Conservation (phyloP, 2,329 filamentous ascomycete species). For the Sporothrix schenckii region DNA sequence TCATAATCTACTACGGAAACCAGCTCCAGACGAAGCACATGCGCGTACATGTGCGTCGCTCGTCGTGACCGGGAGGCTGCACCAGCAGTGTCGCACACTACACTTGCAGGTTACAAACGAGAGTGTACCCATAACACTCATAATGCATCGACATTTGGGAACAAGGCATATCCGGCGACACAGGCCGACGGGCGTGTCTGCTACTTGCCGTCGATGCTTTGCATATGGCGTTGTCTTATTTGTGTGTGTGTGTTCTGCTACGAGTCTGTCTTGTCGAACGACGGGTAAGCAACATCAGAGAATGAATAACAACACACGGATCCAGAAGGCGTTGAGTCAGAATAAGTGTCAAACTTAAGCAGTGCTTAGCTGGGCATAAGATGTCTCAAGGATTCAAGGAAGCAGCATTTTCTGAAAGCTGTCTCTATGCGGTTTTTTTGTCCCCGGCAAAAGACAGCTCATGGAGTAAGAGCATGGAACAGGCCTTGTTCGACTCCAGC, state of each 20-base stretch:
- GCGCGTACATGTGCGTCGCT: not conserved
- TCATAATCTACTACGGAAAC: not conserved
- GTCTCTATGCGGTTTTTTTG: not conserved
- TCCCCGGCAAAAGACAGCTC: not conserved
- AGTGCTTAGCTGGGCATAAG: not conserved
- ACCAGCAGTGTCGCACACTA: not conserved
- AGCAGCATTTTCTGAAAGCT: constrained; percentile 11
- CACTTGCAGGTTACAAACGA: not conserved
- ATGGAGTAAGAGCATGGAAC: not conserved
- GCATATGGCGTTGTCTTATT: not conserved
- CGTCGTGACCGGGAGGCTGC: not conserved
- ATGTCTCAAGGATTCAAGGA: not conserved
- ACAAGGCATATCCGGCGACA: not conserved
- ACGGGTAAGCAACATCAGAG: not conserved
- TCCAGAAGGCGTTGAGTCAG: not conserved
- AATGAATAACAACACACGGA: not conserved
- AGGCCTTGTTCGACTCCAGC: constrained; percentile 16
- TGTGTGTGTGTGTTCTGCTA: not conserved
- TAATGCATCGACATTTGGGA: not conserved
- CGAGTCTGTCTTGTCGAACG: not conserved
- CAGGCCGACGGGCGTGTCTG: not conserved
- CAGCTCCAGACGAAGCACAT: constrained; percentile 6
- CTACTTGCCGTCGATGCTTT: not conserved
- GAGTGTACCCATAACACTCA: not conserved
- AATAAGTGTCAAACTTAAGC: not conserved